Evolutionary conservation across 1,139 yeast species (phyloP).

Genomic region (Blastobotrys arbuscula): DNA sequence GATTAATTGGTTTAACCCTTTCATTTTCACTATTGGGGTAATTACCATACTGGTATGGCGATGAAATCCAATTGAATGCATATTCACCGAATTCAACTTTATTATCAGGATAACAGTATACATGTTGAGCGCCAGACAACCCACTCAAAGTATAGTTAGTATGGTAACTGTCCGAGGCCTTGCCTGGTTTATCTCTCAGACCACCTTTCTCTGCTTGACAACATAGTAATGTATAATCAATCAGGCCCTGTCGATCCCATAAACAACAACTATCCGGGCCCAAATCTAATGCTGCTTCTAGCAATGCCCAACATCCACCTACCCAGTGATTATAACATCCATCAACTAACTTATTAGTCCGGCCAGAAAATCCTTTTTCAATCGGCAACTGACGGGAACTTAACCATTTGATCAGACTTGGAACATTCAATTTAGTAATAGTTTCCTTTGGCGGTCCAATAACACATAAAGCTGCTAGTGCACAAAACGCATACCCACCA

Average conservation of each 20-base stretch:
- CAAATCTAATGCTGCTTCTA: slow-evolving; percentile 47
- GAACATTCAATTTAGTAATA: slow-evolving; percentile 27
- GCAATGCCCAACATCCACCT: slow-evolving; percentile 66
- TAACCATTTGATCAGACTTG: slow-evolving; percentile 50
- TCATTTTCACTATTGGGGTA: slow-evolving; percentile 12
- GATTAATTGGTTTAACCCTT: slow-evolving; percentile 43
- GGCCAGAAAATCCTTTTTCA: slow-evolving; percentile 86
- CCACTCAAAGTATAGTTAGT: slow-evolving; percentile 83
- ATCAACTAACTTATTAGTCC: slow-evolving; percentile 90
- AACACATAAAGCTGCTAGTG: slow-evolving; percentile 63
- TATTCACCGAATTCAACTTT: slow-evolving; percentile 25
- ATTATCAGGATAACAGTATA: slow-evolving; percentile 34
- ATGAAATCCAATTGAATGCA: slow-evolving; percentile 30
- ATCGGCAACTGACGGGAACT: slow-evolving; percentile 57
- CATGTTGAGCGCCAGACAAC: slow-evolving; percentile 59
- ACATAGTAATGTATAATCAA: slow-evolving; percentile 62
- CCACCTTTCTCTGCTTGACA: slow-evolving; percentile 75
- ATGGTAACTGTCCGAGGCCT: slow-evolving; percentile 78
- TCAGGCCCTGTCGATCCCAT: slow-evolving; percentile 53
- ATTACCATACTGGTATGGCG: slow-evolving; percentile 12
- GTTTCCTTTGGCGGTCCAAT: slow-evolving; percentile 36
- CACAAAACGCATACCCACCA: slow-evolving; percentile 95
- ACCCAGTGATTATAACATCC: slow-evolving; percentile 97
- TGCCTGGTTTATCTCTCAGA: slow-evolving; percentile 82
- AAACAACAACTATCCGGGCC: slow-evolving; percentile 24